phyloP scores from a whole-genome alignment of 768 basidiomycete species.

The Termitomyces sp. region DNA sequence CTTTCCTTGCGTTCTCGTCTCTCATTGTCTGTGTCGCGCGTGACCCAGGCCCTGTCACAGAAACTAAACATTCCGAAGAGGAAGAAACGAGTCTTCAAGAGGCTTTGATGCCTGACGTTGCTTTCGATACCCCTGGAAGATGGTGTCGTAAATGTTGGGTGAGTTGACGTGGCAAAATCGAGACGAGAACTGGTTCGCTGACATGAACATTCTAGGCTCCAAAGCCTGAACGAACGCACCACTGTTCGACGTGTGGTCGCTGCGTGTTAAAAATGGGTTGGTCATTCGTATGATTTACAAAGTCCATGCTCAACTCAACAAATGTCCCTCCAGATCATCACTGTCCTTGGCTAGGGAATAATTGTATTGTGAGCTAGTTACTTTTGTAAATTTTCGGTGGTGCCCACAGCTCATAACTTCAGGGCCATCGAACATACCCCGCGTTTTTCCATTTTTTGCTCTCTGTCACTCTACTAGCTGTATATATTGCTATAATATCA shows the following conservation, averaged over 20 bases:
- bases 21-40: constrained; percentile 67
- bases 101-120: constrained; percentile 53
- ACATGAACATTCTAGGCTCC: constrained; percentile 35
- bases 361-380: constrained; percentile 60
- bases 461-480: constrained; percentile 54
- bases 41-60: constrained; percentile 64
- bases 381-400: background rate
- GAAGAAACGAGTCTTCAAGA: constrained; percentile 49
- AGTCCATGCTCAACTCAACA: background rate
- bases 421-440: constrained; percentile 83
- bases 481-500: constrained; percentile 53
- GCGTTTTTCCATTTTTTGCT: constrained; percentile 77
- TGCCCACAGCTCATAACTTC: background rate
- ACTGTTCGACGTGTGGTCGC: constrained; percentile 67
- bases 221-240: constrained; percentile 77
- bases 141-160: constrained; percentile 82
- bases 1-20: constrained; percentile 65
- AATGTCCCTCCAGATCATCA: constrained; percentile 59
- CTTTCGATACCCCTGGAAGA: constrained; percentile 45
- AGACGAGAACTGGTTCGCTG: background rate
- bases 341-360: constrained; percentile 76
- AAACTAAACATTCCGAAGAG: constrained; percentile 21
- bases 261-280: constrained; percentile 84
- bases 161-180: constrained; percentile 5
- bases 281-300: constrained; percentile 15